Evolutionary conservation across 192 early-diverging fungal genomes (phyloP), one percentile per base, ranked within the genome.

Genomic region (Geranomyces variabilis): DNA sequence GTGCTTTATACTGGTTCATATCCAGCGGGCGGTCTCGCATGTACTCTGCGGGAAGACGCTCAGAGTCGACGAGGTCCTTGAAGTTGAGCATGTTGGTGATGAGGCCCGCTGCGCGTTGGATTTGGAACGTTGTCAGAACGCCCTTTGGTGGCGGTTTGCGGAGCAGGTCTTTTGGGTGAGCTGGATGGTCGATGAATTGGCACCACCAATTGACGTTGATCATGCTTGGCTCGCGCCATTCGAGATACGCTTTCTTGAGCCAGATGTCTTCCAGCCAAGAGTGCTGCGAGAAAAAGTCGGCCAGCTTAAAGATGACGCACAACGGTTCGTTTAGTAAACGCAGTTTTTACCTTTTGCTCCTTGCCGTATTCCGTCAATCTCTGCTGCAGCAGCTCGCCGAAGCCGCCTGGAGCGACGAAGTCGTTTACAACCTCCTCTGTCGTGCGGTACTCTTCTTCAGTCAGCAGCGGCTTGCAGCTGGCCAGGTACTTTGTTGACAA

Each of bases 1-100:
- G 88, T 55, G 88, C 88, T 66, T 86, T 91, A 82, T 92, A 92
- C 84, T 99, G 96, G 81, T 95, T 89, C 96, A 99, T 99, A 81
- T 93, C 95, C 29, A 96, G 79, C 4, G 94, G 93, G 1, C n/a
- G 67, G 33, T 77, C 72, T 60, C 81, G 82, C 58, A 77, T 70
- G 55, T 75, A 83, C 68, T 86, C 86, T 15, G 80, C 70, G 7
- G 83, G 75, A n/a, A 85, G 65, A 7, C 55, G 30, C 41, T 81
- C 74, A 19, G 79, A 80, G 68, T 84, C 79, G 33, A 86, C 28
- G 30, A 75, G 31, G 3, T 73, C 71, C 47, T 84, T 83, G 58
- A 81, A 81, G 67, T 79, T 75, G 19, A 88, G 59, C 55, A 85
- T 55, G 43, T 79, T 83, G 43, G 47, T 75, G 53, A 85, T 80